Percentiles rank a stretch among this genome's conserved stretches.
Conservation (phyloP, 108 stramenopile species). For the Fragilaria crotonensis region DNA sequence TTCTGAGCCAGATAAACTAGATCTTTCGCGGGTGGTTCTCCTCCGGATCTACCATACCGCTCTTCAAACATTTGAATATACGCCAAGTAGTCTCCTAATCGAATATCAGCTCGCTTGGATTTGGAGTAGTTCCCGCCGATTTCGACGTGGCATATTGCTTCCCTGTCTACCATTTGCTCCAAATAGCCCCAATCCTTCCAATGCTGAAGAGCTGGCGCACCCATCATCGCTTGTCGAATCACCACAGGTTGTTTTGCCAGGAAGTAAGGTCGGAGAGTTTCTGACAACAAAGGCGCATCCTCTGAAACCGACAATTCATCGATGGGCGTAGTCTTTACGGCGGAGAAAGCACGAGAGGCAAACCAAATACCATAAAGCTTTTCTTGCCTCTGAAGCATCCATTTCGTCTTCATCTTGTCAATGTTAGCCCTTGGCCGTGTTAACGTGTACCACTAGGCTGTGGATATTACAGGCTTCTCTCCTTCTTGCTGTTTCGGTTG, state of each 20-base stretch:
- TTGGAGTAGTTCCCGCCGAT: constrained; percentile 43
- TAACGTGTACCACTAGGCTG: too few relatives aligned
- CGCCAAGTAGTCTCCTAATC: constrained; percentile 52
- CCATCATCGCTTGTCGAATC: constrained; percentile 19
- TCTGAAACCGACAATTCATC: not conserved
- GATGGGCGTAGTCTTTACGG: not conserved
- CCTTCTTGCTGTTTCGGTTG: too few relatives aligned
- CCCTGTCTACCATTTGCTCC: constrained; percentile 21
- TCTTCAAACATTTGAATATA: constrained; percentile 52
- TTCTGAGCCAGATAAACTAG: constrained; percentile 78
- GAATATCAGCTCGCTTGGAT: constrained; percentile 23
- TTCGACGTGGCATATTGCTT: constrained; percentile 45
- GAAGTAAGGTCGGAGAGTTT: constrained; percentile 28
- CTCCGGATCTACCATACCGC: constrained; percentile 20
- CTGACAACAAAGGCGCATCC: constrained; percentile 12
- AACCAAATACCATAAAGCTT: too few relatives aligned
- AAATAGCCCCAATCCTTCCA: constrained; percentile 51
- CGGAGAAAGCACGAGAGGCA: not conserved
- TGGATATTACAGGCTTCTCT: too few relatives aligned
- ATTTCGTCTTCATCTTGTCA: too few relatives aligned
- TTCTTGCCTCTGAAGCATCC: too few relatives aligned
- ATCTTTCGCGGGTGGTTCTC: constrained; percentile 19
- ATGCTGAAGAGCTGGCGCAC: constrained; percentile 32
- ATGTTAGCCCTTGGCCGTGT: too few relatives aligned
- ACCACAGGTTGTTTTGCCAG: constrained; percentile 39